These are phyloP conservation scores for Pedinophyceae sp. DNA, from an alignment of 139 green algal genomes.

Conservation along the genomic window DNA sequence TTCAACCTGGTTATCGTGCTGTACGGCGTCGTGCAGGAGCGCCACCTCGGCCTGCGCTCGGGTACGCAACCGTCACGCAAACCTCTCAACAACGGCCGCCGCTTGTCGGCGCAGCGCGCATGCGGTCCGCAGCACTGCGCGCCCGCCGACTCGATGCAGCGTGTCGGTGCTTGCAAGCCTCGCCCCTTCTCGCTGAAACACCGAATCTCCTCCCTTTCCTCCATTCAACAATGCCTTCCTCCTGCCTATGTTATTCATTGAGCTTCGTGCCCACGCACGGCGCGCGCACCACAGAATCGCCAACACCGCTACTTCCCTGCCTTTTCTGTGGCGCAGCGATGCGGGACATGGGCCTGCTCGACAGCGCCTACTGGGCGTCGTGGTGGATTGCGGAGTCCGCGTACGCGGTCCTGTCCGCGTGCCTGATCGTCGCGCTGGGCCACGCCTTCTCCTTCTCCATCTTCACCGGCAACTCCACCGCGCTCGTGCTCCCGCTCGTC, in stretches of 20 bases:
- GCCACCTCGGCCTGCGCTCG: neutral
- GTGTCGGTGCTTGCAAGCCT: neutral
- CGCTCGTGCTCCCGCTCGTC: constrained; percentile 1
- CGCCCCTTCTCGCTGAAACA: neutral
- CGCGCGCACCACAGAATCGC: too few species aligned
- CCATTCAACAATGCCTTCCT: neutral
- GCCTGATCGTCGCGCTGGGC: constrained; percentile 1
- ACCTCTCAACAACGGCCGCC: too few species aligned
- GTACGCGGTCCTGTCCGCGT: neutral
- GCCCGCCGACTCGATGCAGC: too few species aligned
- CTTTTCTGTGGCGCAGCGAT: constrained; percentile 9
- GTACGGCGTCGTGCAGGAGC: neutral
- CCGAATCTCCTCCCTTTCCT: neutral
- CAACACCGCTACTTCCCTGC: too few species aligned
- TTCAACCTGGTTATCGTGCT: constrained; percentile 4
- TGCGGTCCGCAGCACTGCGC: too few species aligned
- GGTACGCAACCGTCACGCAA: too few species aligned
- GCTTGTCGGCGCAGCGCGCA: too few species aligned
- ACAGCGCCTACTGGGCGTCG: constrained; percentile 15
- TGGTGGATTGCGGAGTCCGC: constrained; percentile 14
- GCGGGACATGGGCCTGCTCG: constrained; percentile 12
- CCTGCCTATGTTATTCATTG: constrained; percentile 11
- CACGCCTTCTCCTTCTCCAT: constrained; percentile 2
- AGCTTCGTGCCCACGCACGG: too few species aligned
- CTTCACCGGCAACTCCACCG: constrained; percentile 3